These are phyloP conservation scores for Lupinus albus DNA, from an alignment of 306 rosid genomes.

Conservation along the genomic window DNA sequence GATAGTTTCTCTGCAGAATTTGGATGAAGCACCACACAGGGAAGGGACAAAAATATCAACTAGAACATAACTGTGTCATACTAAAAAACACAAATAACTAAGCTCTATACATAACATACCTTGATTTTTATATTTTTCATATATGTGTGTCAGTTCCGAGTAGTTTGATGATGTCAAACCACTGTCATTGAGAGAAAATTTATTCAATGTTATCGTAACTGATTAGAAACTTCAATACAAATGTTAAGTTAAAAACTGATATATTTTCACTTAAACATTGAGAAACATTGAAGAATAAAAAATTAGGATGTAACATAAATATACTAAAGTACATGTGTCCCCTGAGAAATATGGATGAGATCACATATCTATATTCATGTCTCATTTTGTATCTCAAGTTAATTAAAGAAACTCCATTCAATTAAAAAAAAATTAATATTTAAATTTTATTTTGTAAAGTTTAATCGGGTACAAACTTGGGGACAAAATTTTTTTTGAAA, in stretches of 20 bases:
- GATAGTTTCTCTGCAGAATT: not conserved
- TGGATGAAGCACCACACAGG: constrained; percentile 27
- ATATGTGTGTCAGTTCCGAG: constrained; percentile 82
- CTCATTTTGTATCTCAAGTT: too few relatives aligned
- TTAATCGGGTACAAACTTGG: too few relatives aligned
- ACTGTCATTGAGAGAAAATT: constrained; percentile 56
- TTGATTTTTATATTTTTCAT: constrained; percentile 81
- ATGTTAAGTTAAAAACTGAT: not conserved
- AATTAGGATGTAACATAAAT: constrained; percentile 4
- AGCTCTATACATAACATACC: constrained; percentile 53
- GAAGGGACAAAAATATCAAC: constrained; percentile 5
- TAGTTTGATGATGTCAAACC: constrained; percentile 88
- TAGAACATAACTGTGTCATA: constrained; percentile 24
- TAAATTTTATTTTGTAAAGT: too few relatives aligned
- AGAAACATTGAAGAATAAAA: not conserved
- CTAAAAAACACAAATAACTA: constrained; percentile 22
- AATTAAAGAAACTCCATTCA: too few relatives aligned
- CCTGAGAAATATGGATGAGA: too few relatives aligned
- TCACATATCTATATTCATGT: too few relatives aligned
- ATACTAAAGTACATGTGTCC: constrained; percentile 9
- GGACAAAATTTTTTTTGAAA: too few relatives aligned
- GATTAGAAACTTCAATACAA: constrained; percentile 26
- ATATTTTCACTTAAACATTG: not conserved
- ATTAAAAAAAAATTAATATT: too few relatives aligned
- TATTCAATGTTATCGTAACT: constrained; percentile 27